Base-by-base conservation (phyloP, 345 rosid genomes). In the Acer saccharum region DNA sequence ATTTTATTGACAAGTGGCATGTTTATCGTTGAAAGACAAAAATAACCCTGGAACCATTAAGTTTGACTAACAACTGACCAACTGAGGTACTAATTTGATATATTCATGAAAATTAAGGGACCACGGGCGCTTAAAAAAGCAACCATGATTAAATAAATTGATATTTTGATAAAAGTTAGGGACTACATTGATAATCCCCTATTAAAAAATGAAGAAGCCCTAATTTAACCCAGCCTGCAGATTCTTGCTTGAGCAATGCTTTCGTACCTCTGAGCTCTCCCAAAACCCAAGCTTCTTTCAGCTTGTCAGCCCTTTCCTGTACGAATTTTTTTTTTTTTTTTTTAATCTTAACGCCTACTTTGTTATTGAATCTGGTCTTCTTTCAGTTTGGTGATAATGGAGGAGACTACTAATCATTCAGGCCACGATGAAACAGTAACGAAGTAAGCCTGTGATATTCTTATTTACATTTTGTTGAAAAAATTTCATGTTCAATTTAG, bases 381-480 rank as follows among this genome's bases (percentile, higher is more conserved):
- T 46, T 46, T 11, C 50, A 46, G 50, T 46, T 58, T 78, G 71
- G 11, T 68, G 17, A 58, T 46, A 66, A 81, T 84, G 89, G 86
- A 77, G 46, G 85, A 65, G 43, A 55, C 64, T 9, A 27, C 71
- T 32, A 55, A 43, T 17, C 78, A 76, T 10, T 48, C 79, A 10
- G 25, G 25, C 46, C 74, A 78, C 20, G 74, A 68, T 2, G 85
- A 58, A 60, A 78, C 69, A 39, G 69, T 86, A 46, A 80, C 75
- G 65, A 88, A 21, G 91, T 88, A 73, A 86, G 87, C 41, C 55
- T 61, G 18, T 41, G 8, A 12, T 10, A 17, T 35, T 62, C 21
- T 43, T 23, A 46, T 7, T 54, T 18, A 5, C 39, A 54, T 23
- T 71, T 71, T 54, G 1, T 32, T 6, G 20, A 32, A 65, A 43